phyloP scores from a whole-genome alignment of 371 early-diverging fungal species.

The Umbelopsis sp. region DNA sequence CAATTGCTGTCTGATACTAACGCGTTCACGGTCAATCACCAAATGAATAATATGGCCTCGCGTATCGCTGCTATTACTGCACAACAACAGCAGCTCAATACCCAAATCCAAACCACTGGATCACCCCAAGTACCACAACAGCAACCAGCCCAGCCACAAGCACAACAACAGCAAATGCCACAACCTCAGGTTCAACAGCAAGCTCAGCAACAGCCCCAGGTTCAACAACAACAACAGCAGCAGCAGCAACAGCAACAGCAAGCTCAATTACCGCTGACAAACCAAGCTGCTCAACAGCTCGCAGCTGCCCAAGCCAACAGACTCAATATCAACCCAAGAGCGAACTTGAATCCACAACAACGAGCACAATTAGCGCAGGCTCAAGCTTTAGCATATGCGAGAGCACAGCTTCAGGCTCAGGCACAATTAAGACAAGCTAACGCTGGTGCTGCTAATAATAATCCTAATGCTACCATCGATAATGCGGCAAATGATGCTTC shows the following conservation, averaged over 20 bases:
- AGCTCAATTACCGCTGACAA: slow-evolving; percentile 31
- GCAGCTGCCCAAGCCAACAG: slow-evolving; percentile 7
- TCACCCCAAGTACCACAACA: slow-evolving; percentile 29
- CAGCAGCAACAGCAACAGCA: slow-evolving; percentile 32
- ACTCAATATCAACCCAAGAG: not conserved
- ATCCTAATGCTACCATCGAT: not conserved
- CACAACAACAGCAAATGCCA: slow-evolving; percentile 21
- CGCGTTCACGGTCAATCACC: slow-evolving; percentile 49
- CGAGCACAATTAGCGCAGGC: slow-evolving; percentile 19
- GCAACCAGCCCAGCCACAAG: slow-evolving; percentile 25
- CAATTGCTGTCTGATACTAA: slow-evolving; percentile 57
- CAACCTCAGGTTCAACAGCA: slow-evolving; percentile 24
- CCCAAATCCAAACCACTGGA: slow-evolving; percentile 23
- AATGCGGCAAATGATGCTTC: not conserved
- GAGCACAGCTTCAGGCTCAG: slow-evolving; percentile 28
- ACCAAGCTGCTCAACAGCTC: slow-evolving; percentile 24
- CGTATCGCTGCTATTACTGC: slow-evolving; percentile 38
- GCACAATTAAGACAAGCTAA: slow-evolving; percentile 22
- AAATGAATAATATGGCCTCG: slow-evolving; percentile 47
- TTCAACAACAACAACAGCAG: slow-evolving; percentile 22
- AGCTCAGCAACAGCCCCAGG: slow-evolving; percentile 27
- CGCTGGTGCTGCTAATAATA: not conserved
- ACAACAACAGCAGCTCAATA: slow-evolving; percentile 33
- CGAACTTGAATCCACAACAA: not conserved
- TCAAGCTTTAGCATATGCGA: slow-evolving; percentile 29